Evolutionary conservation across 192 early-diverging fungal genomes (phyloP), one percentile per base, ranked within the genome.

Genomic region (Powellomyces hirtus): DNA sequence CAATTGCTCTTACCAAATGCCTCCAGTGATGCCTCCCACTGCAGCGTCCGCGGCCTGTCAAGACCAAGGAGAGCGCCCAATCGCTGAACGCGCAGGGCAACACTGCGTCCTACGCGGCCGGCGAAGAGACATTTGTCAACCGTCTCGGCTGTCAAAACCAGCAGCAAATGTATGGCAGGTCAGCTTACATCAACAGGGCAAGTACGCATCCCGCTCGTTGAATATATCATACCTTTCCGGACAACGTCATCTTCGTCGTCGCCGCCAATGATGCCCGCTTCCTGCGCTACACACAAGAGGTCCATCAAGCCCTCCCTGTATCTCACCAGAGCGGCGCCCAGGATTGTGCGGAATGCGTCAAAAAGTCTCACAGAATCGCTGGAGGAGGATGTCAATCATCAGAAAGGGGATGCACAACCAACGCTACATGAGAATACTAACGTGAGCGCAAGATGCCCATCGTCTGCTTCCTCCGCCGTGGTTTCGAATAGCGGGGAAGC

Each of bases 41-140:
- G n/a, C 26, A 24, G 4, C 26, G n/a, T 18, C 4, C 46, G n/a
- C n/a, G 46, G 5, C 16, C 16, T 49, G 4, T 49, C 46, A 3
- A 49, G n/a, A 18, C 26, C 20, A 14, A 34, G 29, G 5, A 40
- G 20, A 37, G 36, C 29, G 11, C 37, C 38, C 38, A 60, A 27
- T 37, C 59, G 59, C n/a, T 37, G 59, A 14, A 60, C 11, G 2
- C 59, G 59, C 29, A 60, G 37, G 4, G 59, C 59, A 5, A 60
- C 59, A 38, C 59, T 60, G 2, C 59, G 34, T 3, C 59, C 59
- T 24, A 60, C 59, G 14, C 59, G 31, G 29, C 59, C 59, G 4
- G 38, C 37, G 29, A 60, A 60, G n/a, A 60, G 38, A 27, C 59
- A 60, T 56, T 56, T 27, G 53, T 56, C 53, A 4, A 56, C 53